These are phyloP conservation scores for Pleomassaria siparia DNA, from an alignment of 2,329 filamentous ascomycete species.

Conservation along the genomic window DNA sequence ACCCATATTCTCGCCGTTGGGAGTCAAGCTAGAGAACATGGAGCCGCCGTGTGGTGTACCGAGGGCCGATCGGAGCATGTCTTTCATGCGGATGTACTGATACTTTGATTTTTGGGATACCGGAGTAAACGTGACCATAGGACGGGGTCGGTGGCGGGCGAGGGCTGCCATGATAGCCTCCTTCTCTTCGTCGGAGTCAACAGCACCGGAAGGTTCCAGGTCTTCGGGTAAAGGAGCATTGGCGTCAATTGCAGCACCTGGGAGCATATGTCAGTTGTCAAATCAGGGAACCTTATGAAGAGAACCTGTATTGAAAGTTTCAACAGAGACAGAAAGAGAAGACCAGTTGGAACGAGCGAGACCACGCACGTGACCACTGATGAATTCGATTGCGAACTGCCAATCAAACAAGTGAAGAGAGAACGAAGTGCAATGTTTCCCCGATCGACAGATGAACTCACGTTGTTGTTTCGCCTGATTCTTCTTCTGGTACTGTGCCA, in stretches of 20 bases:
- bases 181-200: slow-evolving; percentile 95
- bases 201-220: slow-evolving; percentile 66
- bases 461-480: slow-evolving; percentile 98
- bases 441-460: slow-evolving; percentile 50
- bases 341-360: not conserved
- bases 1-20: slow-evolving; percentile 23
- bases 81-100: slow-evolving; percentile 63
- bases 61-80: slow-evolving; percentile 62
- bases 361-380: not conserved
- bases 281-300: slow-evolving; percentile 10
- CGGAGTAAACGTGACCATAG: slow-evolving; percentile 66
- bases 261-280: slow-evolving; percentile 8
- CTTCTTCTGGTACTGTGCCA: slow-evolving; percentile 75
- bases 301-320: too few species aligned
- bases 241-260: slow-evolving; percentile 91
- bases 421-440: not conserved
- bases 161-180: slow-evolving; percentile 81
- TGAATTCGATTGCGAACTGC: not conserved
- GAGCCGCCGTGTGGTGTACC: slow-evolving; percentile 45
- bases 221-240: slow-evolving; percentile 89
- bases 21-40: slow-evolving; percentile 26
- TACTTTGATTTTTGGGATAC: slow-evolving; percentile 58
- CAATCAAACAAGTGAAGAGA: slow-evolving; percentile 6
- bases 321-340: not conserved
- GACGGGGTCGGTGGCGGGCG: slow-evolving; percentile 73